Base-by-base conservation (phyloP, 2,329 filamentous ascomycete species). In the Dactylellina leptospora region DNA sequence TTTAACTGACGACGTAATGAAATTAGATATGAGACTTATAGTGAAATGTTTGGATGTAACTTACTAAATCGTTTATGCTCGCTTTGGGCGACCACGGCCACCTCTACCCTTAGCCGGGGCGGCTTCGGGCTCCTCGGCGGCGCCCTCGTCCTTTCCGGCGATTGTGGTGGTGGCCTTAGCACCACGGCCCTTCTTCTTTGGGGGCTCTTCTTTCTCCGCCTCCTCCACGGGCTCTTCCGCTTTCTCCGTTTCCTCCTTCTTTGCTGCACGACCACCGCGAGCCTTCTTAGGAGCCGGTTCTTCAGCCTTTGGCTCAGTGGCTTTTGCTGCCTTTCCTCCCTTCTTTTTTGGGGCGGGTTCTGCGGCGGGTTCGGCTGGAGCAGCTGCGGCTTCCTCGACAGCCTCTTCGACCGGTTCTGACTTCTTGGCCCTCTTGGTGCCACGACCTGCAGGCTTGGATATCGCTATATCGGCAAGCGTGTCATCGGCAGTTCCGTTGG, bases 381-480 rank as follows among this genome's bases (percentile, higher is more conserved):
- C n/a, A n/a, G 60, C 61, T 18, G 56, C 36, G 33, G 44, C 38
- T 11, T 45, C 50, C 18, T 30, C 44, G 2, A 20, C 33, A 28
- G 18, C 44, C n/a, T 58, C 47, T 30, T 56, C 42, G 25, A 28
- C 10, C 1, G 33, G n/a, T 30, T 55, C 54, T 9, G 44, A 23
- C 36, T 60, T 64, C 22, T 60, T 72, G 4, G 18, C 54, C n/a
- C 59, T 72, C 27, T 48, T 71, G 3, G 44, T 23, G 4, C 59
- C 59, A 25, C 68, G 68, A 23, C 28, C 66, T 5, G 30, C 45
- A 5, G 68, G 68, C 53, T 63, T 72, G 51, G 51, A 25, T 8
- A 64, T 72, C 25, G 59, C 68, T 60, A 72, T 72, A 40, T 59
- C 59, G 3, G 27, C 68, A 30, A 72, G 68, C 3, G 68, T 72